These are phyloP conservation scores for Candida dendrica DNA, from an alignment of 805 yeast species.

Conservation along the genomic window DNA sequence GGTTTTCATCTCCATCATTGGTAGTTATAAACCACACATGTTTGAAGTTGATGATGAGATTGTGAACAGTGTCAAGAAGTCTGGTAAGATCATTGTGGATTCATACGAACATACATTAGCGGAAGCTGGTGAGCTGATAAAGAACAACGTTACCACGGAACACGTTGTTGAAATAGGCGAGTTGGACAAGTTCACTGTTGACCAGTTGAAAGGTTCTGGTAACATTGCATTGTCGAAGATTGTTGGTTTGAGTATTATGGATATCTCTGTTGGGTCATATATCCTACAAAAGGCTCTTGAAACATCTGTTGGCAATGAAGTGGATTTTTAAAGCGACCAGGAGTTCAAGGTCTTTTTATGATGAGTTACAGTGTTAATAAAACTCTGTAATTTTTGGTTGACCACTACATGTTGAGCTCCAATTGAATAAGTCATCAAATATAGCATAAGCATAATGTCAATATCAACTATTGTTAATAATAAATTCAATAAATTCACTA, in stretches of 20 bases:
- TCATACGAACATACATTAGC: constrained; percentile 46
- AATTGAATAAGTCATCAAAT: no score
- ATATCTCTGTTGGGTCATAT: constrained; percentile 42
- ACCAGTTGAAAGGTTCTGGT: constrained; percentile 7
- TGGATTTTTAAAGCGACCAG: constrained; percentile 27
- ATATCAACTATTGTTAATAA: no score
- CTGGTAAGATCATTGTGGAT: constrained; percentile 48
- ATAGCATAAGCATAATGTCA: no score
- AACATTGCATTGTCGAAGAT: constrained; percentile 42
- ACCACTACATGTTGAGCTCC: no score
- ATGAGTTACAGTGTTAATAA: no score
- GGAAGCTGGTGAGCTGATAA: constrained; percentile 63
- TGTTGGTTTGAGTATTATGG: constrained; percentile 64
- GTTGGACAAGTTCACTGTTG: constrained; percentile 16
- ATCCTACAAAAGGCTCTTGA: constrained; percentile 25
- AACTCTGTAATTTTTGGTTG: no score
- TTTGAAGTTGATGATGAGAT: constrained; percentile 46
- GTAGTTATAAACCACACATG: constrained; percentile 65
- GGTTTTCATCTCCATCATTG: constrained; percentile 50
- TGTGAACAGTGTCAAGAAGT: constrained; percentile 26
- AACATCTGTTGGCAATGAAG: constrained; percentile 23
- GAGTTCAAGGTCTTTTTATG: no score
- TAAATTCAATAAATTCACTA: no score
- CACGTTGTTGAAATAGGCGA: constrained; percentile 43
- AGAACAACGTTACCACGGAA: constrained; percentile 28